Evolutionary conservation across 768 basidiomycete species (phyloP), one percentile per base, ranked within the genome.

Genomic region (Harrya chromipes): DNA sequence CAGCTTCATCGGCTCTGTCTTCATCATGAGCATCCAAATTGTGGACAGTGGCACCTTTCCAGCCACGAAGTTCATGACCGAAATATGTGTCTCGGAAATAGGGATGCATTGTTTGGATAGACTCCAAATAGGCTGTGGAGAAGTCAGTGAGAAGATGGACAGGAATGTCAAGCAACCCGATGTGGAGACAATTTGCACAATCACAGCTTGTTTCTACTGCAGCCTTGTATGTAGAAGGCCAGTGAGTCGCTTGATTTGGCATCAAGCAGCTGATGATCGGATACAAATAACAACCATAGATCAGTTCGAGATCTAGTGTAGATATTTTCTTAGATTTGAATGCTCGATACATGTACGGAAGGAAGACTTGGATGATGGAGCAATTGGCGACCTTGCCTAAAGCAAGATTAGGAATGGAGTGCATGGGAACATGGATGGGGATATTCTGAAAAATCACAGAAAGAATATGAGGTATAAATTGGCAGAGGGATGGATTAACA

Each of bases 81-180:
- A 57, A 58, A 7, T 58, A 58, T 0, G 48, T 46, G 19, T 58
- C 50, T 0, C 4, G 19, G 39, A 53, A 53, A 8, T 45, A 33
- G 1, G 51, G 51, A 1, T 17, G 36, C 4, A 52, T 20, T 4
- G 4, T 4, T 19, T 20, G 5, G 1, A 36, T 13, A 1, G 7
- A 17, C 14, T n/a, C 16, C 23, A 46, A 6, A 11, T 33, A 46
- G 6, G 2, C 0, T 3, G 8, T 3, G 6, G 24, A 3, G 16
- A 52, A 52, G 1, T 20, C 11, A 1, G 9, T 0, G 4, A 52
- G 36, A 5, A 47, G 2, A 17, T 38, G 26, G 2, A 16, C 26
- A 1, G 47, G 48, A 12, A 53, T 41, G 9, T 53, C 34, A 2
- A 53, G 43, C 5, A 34, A 44, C 0, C 26, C 26, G 1, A 29